phyloP scores from a whole-genome alignment of 192 early-diverging fungal species.

The Coemansia sp. region DNA sequence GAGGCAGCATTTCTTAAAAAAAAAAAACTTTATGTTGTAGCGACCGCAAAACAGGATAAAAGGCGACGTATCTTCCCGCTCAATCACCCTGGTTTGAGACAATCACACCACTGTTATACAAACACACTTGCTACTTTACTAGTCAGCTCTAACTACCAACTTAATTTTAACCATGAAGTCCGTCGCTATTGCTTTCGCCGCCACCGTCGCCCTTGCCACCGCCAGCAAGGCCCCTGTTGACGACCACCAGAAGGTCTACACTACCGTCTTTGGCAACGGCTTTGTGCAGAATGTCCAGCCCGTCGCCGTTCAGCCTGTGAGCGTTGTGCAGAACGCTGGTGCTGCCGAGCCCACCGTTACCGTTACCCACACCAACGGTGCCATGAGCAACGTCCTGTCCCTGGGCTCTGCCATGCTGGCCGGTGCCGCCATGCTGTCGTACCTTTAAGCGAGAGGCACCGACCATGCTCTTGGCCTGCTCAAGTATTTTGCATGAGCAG shows the following conservation, averaged over 20 bases:
- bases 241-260: slow-evolving; percentile 37
- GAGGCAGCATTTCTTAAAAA: too few relatives aligned
- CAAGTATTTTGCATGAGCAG: too few relatives aligned
- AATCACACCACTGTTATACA: neutral
- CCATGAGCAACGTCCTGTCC: slow-evolving; percentile 22
- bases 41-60: too few relatives aligned
- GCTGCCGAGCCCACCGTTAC: slow-evolving; percentile 34
- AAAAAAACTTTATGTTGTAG: too few relatives aligned
- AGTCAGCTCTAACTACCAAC: too few relatives aligned
- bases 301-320: slow-evolving; percentile 21
- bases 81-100: neutral
- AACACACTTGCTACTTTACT: too few relatives aligned
- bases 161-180: slow-evolving; percentile 7
- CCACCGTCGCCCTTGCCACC: slow-evolving; percentile 7
- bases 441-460: slow-evolving; percentile 4
- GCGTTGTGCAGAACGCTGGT: slow-evolving; percentile 38
- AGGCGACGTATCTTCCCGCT: too few relatives aligned
- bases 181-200: slow-evolving; percentile 5
- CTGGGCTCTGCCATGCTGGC: slow-evolving; percentile 7
- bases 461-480: too few relatives aligned
- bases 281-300: slow-evolving; percentile 8
- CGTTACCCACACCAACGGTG: slow-evolving; percentile 33
- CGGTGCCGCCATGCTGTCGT: slow-evolving; percentile 7
- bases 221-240: slow-evolving; percentile 13
- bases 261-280: slow-evolving; percentile 16